These are phyloP conservation scores for Suhomyces tanzawaensis DNA, from an alignment of 805 yeast genomes.

Conservation along the genomic window DNA sequence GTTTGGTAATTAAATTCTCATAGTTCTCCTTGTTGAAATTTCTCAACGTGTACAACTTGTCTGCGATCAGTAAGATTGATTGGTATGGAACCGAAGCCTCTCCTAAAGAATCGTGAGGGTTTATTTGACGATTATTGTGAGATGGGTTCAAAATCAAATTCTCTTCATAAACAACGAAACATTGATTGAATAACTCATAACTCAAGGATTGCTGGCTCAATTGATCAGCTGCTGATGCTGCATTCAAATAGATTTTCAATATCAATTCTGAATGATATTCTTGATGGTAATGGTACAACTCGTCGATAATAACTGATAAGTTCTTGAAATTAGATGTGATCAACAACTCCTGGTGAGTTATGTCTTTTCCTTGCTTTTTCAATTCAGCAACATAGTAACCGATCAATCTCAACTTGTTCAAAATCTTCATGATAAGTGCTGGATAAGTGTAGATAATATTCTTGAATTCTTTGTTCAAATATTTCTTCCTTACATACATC, in stretches of 20 bases:
- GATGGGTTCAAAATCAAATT: conserved; percentile 29
- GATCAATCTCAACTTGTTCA: conserved; percentile 54
- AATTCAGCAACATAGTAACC: conserved; percentile 34
- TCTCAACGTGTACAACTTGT: conserved; percentile 42
- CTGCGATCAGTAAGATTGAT: conserved; percentile 45
- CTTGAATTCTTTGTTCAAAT: conserved; percentile 51
- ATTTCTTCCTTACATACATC: conserved; percentile 38
- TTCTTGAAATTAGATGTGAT: conserved; percentile 67
- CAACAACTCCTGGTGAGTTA: conserved; percentile 21
- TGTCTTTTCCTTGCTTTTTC: conserved; percentile 23
- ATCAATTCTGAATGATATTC: conserved; percentile 31
- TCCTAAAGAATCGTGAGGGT: conserved; percentile 40
- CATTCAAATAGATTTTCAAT: conserved; percentile 55
- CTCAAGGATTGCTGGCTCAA: conserved; percentile 66
- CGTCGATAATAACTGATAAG: conserved; percentile 66
- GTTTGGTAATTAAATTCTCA: conserved; percentile 77
- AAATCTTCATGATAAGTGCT: conserved; percentile 60
- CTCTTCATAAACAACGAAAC: conserved; percentile 81
- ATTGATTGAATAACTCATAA: conserved; percentile 85
- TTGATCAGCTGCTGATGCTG: conserved; percentile 81
- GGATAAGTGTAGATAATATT: conserved; percentile 72
- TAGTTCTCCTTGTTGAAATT: conserved; percentile 63
- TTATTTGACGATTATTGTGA: conserved; percentile 10
- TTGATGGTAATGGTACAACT: conserved; percentile 48
- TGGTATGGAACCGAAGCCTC: conserved; percentile 52